Evolutionary conservation across 2,329 filamentous ascomycete genomes (phyloP), one percentile per base, ranked within the genome.

Genomic region (Coleophoma eucalyptorum): DNA sequence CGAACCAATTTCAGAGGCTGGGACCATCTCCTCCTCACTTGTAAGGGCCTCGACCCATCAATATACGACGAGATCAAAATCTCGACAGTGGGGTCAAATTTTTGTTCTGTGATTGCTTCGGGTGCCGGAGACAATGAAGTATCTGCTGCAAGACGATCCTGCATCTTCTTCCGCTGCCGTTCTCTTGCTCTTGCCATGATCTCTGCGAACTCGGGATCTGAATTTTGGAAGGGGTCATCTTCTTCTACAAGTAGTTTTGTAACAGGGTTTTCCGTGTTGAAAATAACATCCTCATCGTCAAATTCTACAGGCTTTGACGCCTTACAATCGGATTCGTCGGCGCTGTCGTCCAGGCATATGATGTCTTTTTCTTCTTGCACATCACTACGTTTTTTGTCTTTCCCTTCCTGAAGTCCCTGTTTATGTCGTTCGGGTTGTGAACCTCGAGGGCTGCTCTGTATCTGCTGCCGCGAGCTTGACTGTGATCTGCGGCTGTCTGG

Each of bases 1-100:
- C 85, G 80, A 5, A 92, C 81, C 50, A 87, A 73, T 53, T 80
- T 78, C 5, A 97, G 72, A 2, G 79, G 74, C 62, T 89, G 87
- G 33, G 80, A 81, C 53, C 89, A 75, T 58, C 81, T 83, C 37
- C 88, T 81, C 46, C 78, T 83, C 47, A 89, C 77, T 35, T 89
- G 72, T 31, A 90, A 64, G 8, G 80, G 69, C 20, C 71, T 78
- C 0, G 87, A 80, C 42, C 76, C 73, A 1, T 79, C 74, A 5
- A 97, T 77, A 3, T 73, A 69, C 0, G 91, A 89, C 0, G 76
- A 79, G 55, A 97, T 81, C 32, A 91, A 72, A 20, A 93, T 79
- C 50, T 80, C 72, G 38, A 89, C 75, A 12, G 78, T 61, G 1
- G 76, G 71, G 53, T 85, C 78, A 18, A 12, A n/a, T 11, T n/a